Percentiles rank a stretch among this genome's conserved stretches.
phyloP scores from a whole-genome alignment of 2,329 filamentous ascomycete species.

The Colletotrichum sp. region DNA sequence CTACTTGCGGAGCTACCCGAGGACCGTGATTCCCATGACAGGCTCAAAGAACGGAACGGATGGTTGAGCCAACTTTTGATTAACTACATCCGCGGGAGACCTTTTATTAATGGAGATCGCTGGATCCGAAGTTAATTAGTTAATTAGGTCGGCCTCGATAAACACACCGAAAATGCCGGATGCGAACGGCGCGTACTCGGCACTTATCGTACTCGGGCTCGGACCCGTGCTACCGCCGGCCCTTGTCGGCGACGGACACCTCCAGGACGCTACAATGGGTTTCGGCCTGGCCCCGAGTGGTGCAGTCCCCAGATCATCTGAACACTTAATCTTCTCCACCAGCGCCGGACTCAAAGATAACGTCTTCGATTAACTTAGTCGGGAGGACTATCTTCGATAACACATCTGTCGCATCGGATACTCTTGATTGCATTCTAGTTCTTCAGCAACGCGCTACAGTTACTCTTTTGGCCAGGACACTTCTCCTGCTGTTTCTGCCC shows the following conservation, averaged over 20 bases:
- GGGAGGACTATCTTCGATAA: rapidly evolving
- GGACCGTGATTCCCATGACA: not conserved
- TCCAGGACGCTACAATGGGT: not conserved
- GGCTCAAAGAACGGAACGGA: not conserved
- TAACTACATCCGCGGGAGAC: not conserved
- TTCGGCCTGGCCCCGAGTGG: rapidly evolving
- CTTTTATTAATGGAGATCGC: not conserved
- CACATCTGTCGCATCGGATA: rapidly evolving
- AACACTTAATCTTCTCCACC: not conserved
- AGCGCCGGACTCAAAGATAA: not conserved
- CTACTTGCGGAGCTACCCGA: not conserved
- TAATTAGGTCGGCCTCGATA: not conserved
- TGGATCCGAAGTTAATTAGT: not conserved
- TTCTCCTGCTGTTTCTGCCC: too few relatives aligned
- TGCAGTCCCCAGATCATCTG: not conserved
- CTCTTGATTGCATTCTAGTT: not conserved
- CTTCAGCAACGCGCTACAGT: rapidly evolving
- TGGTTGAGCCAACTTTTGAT: not conserved
- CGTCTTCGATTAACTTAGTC: not conserved
- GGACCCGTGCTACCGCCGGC: not conserved
- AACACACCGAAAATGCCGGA: not conserved
- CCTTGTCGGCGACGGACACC: not conserved
- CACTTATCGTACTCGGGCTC: not conserved
- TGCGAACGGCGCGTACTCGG: not conserved
- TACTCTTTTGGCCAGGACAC: too few relatives aligned